phyloP scores from a whole-genome alignment of 768 basidiomycete genomes.

The Mycena latifolia region DNA sequence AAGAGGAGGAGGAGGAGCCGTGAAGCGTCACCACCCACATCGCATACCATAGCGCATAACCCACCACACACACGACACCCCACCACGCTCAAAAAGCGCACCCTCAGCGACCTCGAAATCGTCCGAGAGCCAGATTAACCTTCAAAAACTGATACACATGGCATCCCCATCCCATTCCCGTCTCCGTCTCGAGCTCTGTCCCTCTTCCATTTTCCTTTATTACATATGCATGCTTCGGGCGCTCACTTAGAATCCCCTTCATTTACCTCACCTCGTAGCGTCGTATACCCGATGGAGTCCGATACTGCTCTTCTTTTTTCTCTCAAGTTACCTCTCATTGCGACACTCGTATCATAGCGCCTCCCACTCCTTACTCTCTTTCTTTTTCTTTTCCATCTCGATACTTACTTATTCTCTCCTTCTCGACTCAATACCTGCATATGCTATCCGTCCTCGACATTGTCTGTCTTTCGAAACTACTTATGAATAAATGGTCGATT shows the following conservation, averaged over 20 bases:
- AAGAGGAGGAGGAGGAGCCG: conserved; percentile 81
- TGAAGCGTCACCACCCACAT: no score
- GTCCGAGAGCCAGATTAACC: conserved; percentile 10
- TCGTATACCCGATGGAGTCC: conserved; percentile 34
- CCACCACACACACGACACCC: not conserved
- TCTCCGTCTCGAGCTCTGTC: not conserved
- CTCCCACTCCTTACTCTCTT: conserved; percentile 10
- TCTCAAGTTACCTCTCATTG: not conserved
- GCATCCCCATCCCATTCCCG: not conserved
- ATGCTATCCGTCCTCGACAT: not conserved
- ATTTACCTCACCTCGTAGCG: no score
- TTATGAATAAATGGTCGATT: not conserved
- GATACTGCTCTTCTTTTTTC: no score
- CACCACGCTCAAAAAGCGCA: not conserved
- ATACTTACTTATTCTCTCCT: not conserved
- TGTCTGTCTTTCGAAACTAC: not conserved
- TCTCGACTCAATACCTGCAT: not conserved
- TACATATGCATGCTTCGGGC: no score
- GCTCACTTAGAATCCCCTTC: no score
- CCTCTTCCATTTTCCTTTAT: conserved; percentile 16
- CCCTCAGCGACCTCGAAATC: no score
- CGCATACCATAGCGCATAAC: no score
- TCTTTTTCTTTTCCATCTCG: not conserved
- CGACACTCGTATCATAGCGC: not conserved
- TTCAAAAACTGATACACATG: conserved; percentile 6